Evolutionary conservation across 1,284 basidiomycete species (phyloP).

Genomic region (Ganoderma sinense): DNA sequence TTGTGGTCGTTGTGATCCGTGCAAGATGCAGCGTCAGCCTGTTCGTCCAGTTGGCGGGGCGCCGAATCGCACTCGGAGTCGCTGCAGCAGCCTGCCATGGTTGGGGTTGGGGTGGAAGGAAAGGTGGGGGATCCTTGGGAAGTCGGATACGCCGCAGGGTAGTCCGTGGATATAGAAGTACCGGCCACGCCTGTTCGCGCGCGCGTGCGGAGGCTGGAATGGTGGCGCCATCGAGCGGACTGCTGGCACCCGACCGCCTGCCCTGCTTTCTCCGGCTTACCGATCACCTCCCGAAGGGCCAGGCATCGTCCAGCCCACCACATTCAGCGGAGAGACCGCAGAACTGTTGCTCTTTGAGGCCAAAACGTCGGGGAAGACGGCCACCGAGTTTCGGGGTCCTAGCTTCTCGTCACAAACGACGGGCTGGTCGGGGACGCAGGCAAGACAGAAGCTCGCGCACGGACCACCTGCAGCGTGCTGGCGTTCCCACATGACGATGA

Average conservation of each 20-base stretch:
- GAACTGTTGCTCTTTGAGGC: neutral
- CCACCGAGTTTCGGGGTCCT: slow-evolving; percentile 2
- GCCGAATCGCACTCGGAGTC: slow-evolving; percentile 15
- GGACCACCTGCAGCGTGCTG: slow-evolving; percentile 2
- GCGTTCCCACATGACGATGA: slow-evolving; percentile 3
- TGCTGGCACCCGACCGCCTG: neutral
- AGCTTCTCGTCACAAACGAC: neutral
- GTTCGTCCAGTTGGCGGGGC: slow-evolving; percentile 13
- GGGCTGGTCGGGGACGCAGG: neutral
- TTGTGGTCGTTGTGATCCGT: neutral
- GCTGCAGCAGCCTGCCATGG: slow-evolving; percentile 27
- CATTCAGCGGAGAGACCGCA: neutral
- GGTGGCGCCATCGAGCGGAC: neutral
- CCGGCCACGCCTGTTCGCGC: neutral
- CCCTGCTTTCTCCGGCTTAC: no score
- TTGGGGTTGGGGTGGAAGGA: slow-evolving; percentile 2
- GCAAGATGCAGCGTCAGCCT: neutral
- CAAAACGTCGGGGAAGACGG: neutral
- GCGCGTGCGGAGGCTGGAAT: neutral
- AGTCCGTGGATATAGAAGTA: neutral
- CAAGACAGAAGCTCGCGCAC: slow-evolving; percentile 2
- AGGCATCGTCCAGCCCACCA: neutral
- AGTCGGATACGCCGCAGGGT: neutral
- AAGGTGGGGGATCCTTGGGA: slow-evolving; percentile 1
- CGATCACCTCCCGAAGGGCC: neutral